These are phyloP conservation scores for Aspergillus ochraceus DNA, from an alignment of 2,329 filamentous ascomycete species.

Conservation along the genomic window DNA sequence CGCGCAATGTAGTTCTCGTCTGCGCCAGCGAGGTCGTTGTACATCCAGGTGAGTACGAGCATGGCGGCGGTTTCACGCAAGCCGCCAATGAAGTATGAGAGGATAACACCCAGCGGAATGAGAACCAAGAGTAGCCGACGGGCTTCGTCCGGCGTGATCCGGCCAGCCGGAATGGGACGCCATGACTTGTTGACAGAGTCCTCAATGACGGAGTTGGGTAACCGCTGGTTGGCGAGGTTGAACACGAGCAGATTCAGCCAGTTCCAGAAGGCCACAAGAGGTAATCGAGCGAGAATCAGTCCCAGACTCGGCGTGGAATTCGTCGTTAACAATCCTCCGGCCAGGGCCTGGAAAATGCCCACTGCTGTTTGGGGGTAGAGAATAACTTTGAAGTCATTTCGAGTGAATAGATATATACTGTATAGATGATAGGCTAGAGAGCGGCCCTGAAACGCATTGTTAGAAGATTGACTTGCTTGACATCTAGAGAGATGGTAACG, in stretches of 20 bases:
- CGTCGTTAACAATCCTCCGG: background rate
- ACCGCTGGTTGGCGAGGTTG: background rate
- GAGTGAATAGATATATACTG: background rate
- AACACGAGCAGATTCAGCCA: background rate
- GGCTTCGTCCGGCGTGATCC: background rate
- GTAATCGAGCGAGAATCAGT: background rate
- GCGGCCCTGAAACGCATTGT: background rate
- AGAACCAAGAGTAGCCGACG: background rate
- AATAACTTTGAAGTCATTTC: background rate
- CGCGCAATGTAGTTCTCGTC: background rate
- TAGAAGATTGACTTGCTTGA: background rate
- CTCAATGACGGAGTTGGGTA: background rate
- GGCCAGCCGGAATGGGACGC: background rate
- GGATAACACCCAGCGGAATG: background rate
- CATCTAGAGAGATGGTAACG: background rate
- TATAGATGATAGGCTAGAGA: background rate
- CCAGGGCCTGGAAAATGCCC: background rate
- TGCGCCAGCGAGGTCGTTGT: background rate
- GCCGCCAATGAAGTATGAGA: background rate
- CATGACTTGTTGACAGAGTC: background rate
- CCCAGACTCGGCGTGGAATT: background rate
- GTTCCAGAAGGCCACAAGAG: background rate
- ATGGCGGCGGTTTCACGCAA: background rate
- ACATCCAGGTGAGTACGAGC: background rate
- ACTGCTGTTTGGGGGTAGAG: background rate